Conservation (phyloP, 139 green algal species). For the Closterium sp. region DNA sequence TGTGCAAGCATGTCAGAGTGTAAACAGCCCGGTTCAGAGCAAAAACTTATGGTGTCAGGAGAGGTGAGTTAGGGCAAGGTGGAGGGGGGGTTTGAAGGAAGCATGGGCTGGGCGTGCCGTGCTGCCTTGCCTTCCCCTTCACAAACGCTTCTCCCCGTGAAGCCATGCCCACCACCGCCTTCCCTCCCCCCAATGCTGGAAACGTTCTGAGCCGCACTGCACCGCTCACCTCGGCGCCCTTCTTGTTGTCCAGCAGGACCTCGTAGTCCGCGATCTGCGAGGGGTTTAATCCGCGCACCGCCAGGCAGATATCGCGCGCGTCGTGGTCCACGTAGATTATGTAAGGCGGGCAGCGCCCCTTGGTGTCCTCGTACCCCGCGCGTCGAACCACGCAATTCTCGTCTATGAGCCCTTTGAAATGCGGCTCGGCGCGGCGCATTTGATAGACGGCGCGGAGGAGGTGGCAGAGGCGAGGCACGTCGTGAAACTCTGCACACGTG, state of each 20-base stretch:
- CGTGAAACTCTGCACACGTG: constrained; percentile 10
- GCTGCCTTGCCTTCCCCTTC: too few species aligned
- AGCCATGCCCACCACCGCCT: too few species aligned
- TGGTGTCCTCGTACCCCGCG: constrained; percentile 10
- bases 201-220: not conserved
- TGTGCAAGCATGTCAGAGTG: too few species aligned
- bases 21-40: too few species aligned
- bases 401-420: constrained; percentile 8
- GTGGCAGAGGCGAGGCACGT: constrained; percentile 31
- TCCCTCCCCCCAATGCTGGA: too few species aligned
- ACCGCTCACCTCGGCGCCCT: constrained; percentile 26
- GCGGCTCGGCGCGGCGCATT: not conserved
- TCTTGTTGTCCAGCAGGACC: constrained; percentile 33
- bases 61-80: too few species aligned
- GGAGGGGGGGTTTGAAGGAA: too few species aligned
- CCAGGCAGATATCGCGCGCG: constrained; percentile 11
- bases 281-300: constrained; percentile 14
- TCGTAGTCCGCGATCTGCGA: constrained; percentile 16
- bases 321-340: constrained; percentile 44
- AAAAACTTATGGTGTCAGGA: too few species aligned
- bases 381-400: constrained; percentile 1
- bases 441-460: constrained; percentile 25
- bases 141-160: too few species aligned
- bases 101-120: too few species aligned
- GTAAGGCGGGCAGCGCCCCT: constrained; percentile 29